Conservation (phyloP, 768 basidiomycete species). For the Psilocybe cyanescens region DNA sequence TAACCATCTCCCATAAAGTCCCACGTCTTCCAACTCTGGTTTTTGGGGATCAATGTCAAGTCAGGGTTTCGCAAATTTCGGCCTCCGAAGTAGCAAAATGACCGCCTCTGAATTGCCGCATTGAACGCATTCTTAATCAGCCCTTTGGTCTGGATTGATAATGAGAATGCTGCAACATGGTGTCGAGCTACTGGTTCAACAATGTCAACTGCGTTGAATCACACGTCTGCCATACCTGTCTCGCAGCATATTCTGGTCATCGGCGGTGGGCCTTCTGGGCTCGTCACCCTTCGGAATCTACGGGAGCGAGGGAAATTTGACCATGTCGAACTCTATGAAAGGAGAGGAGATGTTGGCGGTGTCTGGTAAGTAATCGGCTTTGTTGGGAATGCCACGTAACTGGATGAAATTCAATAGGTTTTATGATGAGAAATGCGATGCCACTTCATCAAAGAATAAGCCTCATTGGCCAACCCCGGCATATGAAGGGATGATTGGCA, state of each 20-base stretch:
- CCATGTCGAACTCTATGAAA: slow-evolving; percentile 48
- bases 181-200: neutral
- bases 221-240: neutral
- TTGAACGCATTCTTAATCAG: too few species aligned
- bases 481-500: slow-evolving; percentile 52
- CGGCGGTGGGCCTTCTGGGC: slow-evolving; percentile 51
- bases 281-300: slow-evolving; percentile 54
- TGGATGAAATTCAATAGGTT: slow-evolving; percentile 28
- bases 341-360: slow-evolving; percentile 52
- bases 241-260: slow-evolving; percentile 44
- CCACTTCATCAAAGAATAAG: neutral
- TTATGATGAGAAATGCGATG: slow-evolving; percentile 28
- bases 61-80: too few species aligned
- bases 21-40: too few species aligned
- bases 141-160: too few species aligned
- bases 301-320: slow-evolving; percentile 43
- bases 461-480: slow-evolving; percentile 51
- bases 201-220: neutral
- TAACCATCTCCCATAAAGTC: too few species aligned
- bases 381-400: too few species aligned
- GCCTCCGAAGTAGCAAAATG: too few species aligned
- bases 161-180: too few species aligned
- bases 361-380: slow-evolving; percentile 41
- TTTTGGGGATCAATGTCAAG: too few species aligned
- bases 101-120: too few species aligned